A percentile compares a stretch with the other conserved stretches of the same genome.
These are phyloP conservation scores for Cairneyella variabilis DNA, from an alignment of 495 filamentous ascomycete genomes.

Conservation along the genomic window DNA sequence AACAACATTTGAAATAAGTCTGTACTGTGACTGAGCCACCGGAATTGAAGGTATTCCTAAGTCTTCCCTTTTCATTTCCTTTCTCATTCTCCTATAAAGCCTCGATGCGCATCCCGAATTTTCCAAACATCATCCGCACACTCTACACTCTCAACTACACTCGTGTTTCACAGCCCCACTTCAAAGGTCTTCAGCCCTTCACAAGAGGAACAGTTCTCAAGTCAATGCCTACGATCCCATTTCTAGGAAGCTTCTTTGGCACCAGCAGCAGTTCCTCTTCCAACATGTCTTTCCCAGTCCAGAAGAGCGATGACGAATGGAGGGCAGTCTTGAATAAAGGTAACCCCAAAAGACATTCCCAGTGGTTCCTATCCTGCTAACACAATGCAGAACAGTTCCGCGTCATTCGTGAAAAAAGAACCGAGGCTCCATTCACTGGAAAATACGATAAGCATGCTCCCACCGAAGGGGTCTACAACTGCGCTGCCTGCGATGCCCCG, in stretches of 20 bases:
- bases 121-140: slow-evolving; percentile 24
- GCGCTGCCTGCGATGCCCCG: slow-evolving; percentile 79
- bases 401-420: slow-evolving; percentile 85
- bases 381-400: slow-evolving; percentile 81
- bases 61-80: not conserved
- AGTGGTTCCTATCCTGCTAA: too few relatives aligned
- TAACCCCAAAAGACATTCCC: too few relatives aligned
- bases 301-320: slow-evolving; percentile 84
- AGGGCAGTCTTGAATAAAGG: slow-evolving; percentile 74
- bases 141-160: slow-evolving; percentile 26
- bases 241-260: slow-evolving; percentile 75
- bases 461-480: slow-evolving; percentile 71
- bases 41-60: slow-evolving; percentile 21
- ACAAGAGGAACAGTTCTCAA: slow-evolving; percentile 21
- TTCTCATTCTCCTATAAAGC: slow-evolving; percentile 15
- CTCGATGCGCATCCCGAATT: slow-evolving; percentile 24
- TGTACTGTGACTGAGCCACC: slow-evolving; percentile 10
- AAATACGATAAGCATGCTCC: slow-evolving; percentile 84
- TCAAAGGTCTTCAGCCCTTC: slow-evolving; percentile 17
- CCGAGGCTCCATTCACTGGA: slow-evolving; percentile 74
- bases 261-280: slow-evolving; percentile 44
- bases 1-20: slow-evolving; percentile 21
- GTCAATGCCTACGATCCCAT: slow-evolving; percentile 56
- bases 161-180: slow-evolving; percentile 16
- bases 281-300: slow-evolving; percentile 74